phyloP scores from a whole-genome alignment of 768 basidiomycete genomes.

The Boletus reticulatus region DNA sequence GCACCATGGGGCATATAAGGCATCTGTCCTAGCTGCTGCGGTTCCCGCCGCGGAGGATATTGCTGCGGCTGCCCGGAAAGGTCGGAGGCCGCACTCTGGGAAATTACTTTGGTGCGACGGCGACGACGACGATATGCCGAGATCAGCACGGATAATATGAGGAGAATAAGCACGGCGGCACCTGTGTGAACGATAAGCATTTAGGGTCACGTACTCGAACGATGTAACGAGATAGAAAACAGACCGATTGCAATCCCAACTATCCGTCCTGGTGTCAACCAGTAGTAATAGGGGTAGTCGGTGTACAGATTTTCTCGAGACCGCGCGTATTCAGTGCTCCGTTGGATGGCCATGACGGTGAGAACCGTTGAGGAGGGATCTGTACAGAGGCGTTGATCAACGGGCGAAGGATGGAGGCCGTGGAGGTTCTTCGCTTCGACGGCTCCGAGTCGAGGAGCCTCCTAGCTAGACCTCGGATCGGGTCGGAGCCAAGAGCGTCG shows the following conservation, averaged over 20 bases:
- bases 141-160: constrained; percentile 6
- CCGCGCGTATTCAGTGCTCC: constrained; percentile 14
- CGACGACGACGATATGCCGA: constrained; percentile 9
- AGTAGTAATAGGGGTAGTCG: constrained; percentile 6
- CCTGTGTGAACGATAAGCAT: constrained; percentile 9
- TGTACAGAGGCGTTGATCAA: not conserved
- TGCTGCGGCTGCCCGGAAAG: not conserved
- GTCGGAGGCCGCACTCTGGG: not conserved
- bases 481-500: too few relatives aligned
- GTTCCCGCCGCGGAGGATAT: constrained; percentile 9
- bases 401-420: not conserved
- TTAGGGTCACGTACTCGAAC: not conserved
- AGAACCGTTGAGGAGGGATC: not conserved
- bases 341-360: constrained; percentile 1
- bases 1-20: not conserved
- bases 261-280: constrained; percentile 28
- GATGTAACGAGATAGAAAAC: not conserved
- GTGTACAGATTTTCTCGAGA: not conserved
- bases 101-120: not conserved
- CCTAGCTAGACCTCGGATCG: not conserved
- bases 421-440: too few relatives aligned
- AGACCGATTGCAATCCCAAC: constrained; percentile 25
- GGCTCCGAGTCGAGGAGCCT: not conserved
- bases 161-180: not conserved
- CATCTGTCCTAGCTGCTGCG: not conserved